Conservation (phyloP, 2,329 filamentous ascomycete species). For the Botrytis porri region DNA sequence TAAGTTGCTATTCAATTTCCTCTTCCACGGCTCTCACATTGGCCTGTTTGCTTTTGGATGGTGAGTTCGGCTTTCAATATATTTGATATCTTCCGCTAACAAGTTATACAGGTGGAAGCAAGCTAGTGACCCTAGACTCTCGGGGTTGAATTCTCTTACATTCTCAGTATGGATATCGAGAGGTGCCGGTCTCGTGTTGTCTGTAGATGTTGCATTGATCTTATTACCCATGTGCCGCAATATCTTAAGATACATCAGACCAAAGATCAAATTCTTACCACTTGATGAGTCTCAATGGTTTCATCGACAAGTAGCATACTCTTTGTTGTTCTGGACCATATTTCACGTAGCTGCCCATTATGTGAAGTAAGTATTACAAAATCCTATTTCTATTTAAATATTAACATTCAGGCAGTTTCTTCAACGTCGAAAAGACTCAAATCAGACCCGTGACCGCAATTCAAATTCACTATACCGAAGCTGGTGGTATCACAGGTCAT, state of each 20-base stretch:
- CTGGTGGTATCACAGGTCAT: constrained; percentile 91
- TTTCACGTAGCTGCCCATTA: constrained; percentile 81
- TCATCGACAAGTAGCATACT: constrained; percentile 90
- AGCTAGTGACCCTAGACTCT: constrained; percentile 61
- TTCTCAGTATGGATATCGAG: constrained; percentile 96
- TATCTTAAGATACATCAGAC: constrained; percentile 76
- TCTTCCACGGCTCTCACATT: constrained; percentile 79
- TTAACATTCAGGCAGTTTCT: constrained; percentile 62
- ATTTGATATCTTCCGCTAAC: background rate
- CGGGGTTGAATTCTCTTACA: constrained; percentile 72
- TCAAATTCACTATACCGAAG: constrained; percentile 86
- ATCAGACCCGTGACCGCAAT: constrained; percentile 77
- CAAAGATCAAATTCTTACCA: constrained; percentile 82
- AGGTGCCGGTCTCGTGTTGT: constrained; percentile 83
- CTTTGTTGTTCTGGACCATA: constrained; percentile 77
- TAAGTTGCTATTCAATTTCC: constrained; percentile 74
- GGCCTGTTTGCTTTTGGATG: constrained; percentile 81
- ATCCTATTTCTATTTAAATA: background rate
- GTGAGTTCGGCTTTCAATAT: constrained; percentile 49
- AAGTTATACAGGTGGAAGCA: constrained; percentile 71
- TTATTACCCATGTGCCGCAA: constrained; percentile 93
- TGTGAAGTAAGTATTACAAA: constrained; percentile 71
- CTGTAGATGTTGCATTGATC: constrained; percentile 82
- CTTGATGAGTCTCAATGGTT: constrained; percentile 98
- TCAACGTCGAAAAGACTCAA: constrained; percentile 84